Base-by-base conservation (phyloP, 106 monocot genomes). In the Allium cepa region DNA sequence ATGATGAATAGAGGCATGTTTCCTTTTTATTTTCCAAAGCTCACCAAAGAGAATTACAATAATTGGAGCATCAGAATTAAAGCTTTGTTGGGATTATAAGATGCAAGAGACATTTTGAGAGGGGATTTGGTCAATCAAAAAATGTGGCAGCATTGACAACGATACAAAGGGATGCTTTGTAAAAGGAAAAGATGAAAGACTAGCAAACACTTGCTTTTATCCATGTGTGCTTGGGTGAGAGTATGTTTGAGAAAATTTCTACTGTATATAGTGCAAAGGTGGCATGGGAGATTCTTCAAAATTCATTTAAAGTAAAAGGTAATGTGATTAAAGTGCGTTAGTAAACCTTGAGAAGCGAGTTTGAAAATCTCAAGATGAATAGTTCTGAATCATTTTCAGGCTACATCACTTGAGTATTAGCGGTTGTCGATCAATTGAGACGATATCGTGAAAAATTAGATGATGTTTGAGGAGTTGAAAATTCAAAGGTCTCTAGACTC, bases 301-400 rank as follows among this genome's bases (percentile, higher is more conserved):
- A 22, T 22, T 22, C 36, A 36, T 36, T 36, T 36, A 36, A 36
- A 36, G 3, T 3, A 36, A 36, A 36, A 36, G 5, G 0, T 2
- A 36, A 36, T 1, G 36, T 36, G 36, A 36, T 36, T 36, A 36
- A 36, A 36, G 36, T 36, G 36, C 1, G 5, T 36, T 0, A 52
- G 4, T 47, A 67, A 67, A 26, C 67, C 14, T 67, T 67, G 9
- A 3, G 67, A 45, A 27, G 10, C 7, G n/a, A 56, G 47, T 69
- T 69, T 69, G 69, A 69, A 46, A 56, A 13, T 14, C n/a, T 55
- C 12, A 53, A 69, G 12, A 57, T 69, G 56, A 14, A 56, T 46
- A 16, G 16, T 36, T 8, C 4, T 46, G 66, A 66, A 26, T 28
- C 15, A 7, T 22, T 73, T 17, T 66, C 27, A 10, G 59, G 57